These are phyloP conservation scores for Colletotrichum destructivum DNA, from an alignment of 2,329 filamentous ascomycete species.

Conservation along the genomic window DNA sequence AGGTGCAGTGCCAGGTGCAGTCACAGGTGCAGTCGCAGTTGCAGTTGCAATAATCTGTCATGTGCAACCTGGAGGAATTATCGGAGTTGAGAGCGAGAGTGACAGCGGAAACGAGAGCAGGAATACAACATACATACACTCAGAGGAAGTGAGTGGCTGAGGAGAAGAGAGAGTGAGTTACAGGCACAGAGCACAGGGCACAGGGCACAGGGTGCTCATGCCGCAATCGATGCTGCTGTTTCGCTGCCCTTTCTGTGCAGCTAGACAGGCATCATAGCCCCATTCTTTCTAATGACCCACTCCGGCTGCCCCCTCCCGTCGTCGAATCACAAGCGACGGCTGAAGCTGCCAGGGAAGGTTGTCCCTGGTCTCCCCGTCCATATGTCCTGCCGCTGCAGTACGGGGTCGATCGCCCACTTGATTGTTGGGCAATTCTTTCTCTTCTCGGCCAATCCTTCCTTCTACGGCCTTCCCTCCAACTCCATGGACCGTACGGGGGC, in stretches of 20 bases:
- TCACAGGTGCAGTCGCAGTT: no score
- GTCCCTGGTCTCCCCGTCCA: constrained; percentile 2
- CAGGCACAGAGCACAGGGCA: background rate
- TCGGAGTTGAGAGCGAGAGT: background rate
- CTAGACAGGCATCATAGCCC: background rate
- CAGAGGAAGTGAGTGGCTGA: background rate
- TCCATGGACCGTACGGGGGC: background rate
- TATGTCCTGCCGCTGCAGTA: constrained; percentile 19
- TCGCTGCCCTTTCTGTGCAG: constrained; percentile 32
- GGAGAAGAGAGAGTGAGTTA: background rate
- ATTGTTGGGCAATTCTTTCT: constrained; percentile 32
- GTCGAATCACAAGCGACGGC: background rate
- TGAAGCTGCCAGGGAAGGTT: constrained; percentile 11
- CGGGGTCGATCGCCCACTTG: background rate
- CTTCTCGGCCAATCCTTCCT: constrained; percentile 37
- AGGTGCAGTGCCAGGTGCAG: no score
- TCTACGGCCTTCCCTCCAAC: constrained; percentile 19
- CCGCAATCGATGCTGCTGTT: constrained; percentile 15
- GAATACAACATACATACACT: background rate
- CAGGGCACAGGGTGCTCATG: background rate
- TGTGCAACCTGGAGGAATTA: background rate
- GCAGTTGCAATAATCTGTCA: background rate
- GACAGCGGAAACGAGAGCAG: background rate
- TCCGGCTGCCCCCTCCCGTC: background rate
- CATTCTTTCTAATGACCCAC: background rate